A percentile compares a stretch with the other conserved stretches of the same genome.
Evolutionary conservation across 2,329 filamentous ascomycete species (phyloP).

Genomic region (Parascedosporium putredinis): DNA sequence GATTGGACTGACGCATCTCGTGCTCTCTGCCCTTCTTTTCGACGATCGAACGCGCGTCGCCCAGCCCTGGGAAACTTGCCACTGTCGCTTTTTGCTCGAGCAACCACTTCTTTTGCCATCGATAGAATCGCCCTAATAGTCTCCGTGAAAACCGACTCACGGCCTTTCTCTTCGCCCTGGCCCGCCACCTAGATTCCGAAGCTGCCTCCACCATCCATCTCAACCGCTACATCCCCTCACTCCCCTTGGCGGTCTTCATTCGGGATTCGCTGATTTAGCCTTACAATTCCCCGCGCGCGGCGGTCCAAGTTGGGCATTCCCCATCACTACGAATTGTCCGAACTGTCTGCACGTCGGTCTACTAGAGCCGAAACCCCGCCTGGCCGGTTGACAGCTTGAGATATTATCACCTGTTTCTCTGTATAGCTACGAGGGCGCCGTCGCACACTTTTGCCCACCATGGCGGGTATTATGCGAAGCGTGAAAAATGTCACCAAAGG

Average conservation of each 20-base stretch:
- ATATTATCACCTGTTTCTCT: not conserved
- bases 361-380: not conserved
- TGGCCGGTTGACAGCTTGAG: not conserved
- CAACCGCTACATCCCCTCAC: too few species aligned
- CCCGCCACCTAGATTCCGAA: too few species aligned
- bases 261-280: not conserved
- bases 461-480: constrained; percentile 96
- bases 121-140: too few species aligned
- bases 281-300: too few species aligned
- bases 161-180: too few species aligned
- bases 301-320: too few species aligned
- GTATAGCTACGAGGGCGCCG: not conserved
- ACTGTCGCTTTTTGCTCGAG: not conserved
- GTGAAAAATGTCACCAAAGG: constrained; percentile 99
- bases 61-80: not conserved
- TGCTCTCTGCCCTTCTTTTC: not conserved
- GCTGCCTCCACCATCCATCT: too few species aligned
- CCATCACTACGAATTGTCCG: not conserved
- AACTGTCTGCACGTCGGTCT: not conserved
- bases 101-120: not conserved
- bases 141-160: too few species aligned
- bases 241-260: too few species aligned
- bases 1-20: not conserved
- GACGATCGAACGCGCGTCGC: not conserved
- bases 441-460: constrained; percentile 31